Conservation (phyloP, 441 rosid genomes). For the Flueggea neowawraea region DNA sequence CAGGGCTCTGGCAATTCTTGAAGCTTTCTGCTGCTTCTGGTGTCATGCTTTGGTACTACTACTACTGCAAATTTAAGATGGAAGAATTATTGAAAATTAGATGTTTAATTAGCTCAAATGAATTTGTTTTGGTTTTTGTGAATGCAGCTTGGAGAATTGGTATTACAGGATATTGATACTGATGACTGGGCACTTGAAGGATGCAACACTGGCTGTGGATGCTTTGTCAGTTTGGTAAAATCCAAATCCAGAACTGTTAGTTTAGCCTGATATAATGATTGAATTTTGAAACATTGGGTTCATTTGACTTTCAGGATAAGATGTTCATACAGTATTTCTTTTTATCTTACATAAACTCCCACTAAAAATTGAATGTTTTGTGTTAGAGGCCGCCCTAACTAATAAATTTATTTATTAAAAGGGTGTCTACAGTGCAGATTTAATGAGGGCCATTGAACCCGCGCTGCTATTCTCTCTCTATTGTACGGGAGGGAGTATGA, state of each 20-base stretch:
- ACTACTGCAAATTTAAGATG: too few relatives aligned
- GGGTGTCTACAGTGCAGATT: too few relatives aligned
- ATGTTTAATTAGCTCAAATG: background rate
- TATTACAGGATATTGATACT: conserved; percentile 48
- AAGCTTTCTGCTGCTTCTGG: conserved; percentile 79
- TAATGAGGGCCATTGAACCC: too few relatives aligned
- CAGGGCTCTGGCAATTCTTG: conserved; percentile 65
- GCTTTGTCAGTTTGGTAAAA: conserved; percentile 48
- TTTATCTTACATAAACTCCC: too few relatives aligned
- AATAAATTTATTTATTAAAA: too few relatives aligned
- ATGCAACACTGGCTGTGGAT: conserved; percentile 53
- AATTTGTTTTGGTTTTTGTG: background rate
- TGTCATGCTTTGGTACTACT: conserved; percentile 39
- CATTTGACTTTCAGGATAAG: too few relatives aligned
- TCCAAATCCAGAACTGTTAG: background rate
- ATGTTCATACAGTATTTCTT: too few relatives aligned
- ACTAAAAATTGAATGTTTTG: too few relatives aligned
- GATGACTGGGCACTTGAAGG: conserved; percentile 43
- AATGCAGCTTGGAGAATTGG: conserved; percentile 56
- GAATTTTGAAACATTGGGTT: too few relatives aligned
- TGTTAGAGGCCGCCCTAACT: too few relatives aligned
- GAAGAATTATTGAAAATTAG: background rate
- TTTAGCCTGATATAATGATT: background rate
- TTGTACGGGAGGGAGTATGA: too few relatives aligned
- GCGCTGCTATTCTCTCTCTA: too few relatives aligned